phyloP scores from a whole-genome alignment of 2,329 filamentous ascomycete species.

The Fusarium mexicanum region DNA sequence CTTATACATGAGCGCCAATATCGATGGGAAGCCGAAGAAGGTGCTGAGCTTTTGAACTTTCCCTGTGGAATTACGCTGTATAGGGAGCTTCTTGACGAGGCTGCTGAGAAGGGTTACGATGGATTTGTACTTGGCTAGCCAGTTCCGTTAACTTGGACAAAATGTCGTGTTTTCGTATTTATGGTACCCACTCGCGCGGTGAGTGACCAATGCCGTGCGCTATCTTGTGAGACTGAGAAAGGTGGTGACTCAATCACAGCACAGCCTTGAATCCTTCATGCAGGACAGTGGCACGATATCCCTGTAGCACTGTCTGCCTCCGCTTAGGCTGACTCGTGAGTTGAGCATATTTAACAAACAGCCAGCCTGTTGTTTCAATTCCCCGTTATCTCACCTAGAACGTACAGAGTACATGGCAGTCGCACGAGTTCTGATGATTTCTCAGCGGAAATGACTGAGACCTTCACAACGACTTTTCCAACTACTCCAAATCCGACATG shows the following conservation, averaged over 20 bases:
- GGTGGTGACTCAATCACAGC: neutral
- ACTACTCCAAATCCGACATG: neutral
- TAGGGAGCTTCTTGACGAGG: neutral
- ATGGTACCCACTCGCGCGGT: neutral
- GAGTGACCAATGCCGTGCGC: neutral
- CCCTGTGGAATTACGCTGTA: fast-evolving
- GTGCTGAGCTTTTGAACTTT: too few relatives aligned
- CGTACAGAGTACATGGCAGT: fast-evolving
- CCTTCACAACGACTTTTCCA: neutral
- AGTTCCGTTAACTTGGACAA: neutral
- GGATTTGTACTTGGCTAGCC: too few relatives aligned
- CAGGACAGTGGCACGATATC: neutral
- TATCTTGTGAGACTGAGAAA: neutral
- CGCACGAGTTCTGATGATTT: neutral
- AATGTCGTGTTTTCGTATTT: neutral
- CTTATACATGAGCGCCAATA: too few relatives aligned
- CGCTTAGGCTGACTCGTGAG: neutral
- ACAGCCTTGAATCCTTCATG: neutral
- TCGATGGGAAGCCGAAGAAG: neutral
- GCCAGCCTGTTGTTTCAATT: fast-evolving
- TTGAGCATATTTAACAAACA: neutral
- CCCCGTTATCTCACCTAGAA: fast-evolving
- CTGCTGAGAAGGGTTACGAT: neutral
- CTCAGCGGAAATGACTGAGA: fast-evolving
- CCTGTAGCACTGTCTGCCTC: neutral